These are phyloP conservation scores for Pseudonitzschia multiseries DNA, from an alignment of 108 stramenopile genomes.

Conservation along the genomic window DNA sequence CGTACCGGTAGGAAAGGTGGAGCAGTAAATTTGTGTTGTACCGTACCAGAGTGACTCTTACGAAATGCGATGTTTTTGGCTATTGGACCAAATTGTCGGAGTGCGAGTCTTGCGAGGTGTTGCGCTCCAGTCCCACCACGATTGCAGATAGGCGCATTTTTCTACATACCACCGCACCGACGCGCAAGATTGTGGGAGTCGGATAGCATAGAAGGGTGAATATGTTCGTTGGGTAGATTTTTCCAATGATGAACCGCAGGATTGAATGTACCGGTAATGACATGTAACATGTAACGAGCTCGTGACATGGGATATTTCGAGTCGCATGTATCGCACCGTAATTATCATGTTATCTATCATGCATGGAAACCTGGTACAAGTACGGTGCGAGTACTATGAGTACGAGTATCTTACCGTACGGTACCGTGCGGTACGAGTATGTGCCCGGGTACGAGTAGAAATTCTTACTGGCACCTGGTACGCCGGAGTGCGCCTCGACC, in stretches of 20 bases:
- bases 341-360: too few species aligned
- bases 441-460: too few species aligned
- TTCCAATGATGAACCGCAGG: not conserved
- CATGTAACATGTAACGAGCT: too few species aligned
- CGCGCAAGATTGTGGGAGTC: not conserved
- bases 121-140: not conserved
- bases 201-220: not conserved
- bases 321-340: too few species aligned
- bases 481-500: too few species aligned
- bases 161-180: not conserved
- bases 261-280: not conserved
- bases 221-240: not conserved
- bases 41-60: not conserved
- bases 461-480: too few species aligned
- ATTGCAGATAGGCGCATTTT: not conserved
- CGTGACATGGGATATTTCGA: not conserved
- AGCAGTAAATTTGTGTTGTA: not conserved
- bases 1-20: too few species aligned
- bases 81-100: not conserved
- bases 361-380: too few species aligned
- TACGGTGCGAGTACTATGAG: too few species aligned
- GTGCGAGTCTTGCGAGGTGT: not conserved
- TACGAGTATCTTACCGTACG: too few species aligned
- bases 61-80: not conserved
- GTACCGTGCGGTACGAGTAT: too few species aligned